Conservation (phyloP, 768 basidiomycete genomes). For the Tulasnella sp. region DNA sequence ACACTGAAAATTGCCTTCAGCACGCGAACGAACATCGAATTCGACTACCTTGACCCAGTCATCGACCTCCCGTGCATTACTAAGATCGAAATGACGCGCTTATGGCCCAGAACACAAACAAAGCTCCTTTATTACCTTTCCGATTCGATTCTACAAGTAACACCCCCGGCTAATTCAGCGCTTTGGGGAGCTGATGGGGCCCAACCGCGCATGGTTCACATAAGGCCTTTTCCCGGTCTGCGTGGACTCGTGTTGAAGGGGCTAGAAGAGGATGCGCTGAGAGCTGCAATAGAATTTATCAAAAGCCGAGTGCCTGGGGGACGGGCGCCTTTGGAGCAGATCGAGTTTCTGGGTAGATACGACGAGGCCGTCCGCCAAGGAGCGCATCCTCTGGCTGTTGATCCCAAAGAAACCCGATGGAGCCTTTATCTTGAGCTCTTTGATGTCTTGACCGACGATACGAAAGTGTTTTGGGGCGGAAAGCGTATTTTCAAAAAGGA, state of each 20-base stretch:
- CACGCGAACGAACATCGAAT: neutral
- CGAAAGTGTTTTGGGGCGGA: no score
- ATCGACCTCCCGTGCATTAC: neutral
- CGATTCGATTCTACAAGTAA: neutral
- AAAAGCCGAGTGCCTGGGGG: no score
- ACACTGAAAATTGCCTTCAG: neutral
- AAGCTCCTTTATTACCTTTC: neutral
- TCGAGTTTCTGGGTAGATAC: no score
- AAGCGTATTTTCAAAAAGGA: no score
- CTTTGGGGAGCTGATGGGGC: no score
- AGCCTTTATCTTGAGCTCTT: no score
- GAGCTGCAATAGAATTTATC: neutral
- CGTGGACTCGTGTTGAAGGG: neutral
- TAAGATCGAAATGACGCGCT: neutral
- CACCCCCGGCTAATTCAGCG: neutral
- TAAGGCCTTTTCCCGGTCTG: neutral
- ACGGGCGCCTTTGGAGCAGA: no score
- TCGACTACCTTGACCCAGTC: neutral
- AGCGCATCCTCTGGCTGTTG: no score
- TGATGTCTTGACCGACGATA: no score
- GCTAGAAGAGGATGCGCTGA: neutral
- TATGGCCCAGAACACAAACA: neutral
- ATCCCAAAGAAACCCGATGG: no score
- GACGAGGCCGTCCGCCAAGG: no score
- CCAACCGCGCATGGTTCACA: neutral